Conservation (phyloP, 2,329 filamentous ascomycete species). For the Microsporum ferrugineum region DNA sequence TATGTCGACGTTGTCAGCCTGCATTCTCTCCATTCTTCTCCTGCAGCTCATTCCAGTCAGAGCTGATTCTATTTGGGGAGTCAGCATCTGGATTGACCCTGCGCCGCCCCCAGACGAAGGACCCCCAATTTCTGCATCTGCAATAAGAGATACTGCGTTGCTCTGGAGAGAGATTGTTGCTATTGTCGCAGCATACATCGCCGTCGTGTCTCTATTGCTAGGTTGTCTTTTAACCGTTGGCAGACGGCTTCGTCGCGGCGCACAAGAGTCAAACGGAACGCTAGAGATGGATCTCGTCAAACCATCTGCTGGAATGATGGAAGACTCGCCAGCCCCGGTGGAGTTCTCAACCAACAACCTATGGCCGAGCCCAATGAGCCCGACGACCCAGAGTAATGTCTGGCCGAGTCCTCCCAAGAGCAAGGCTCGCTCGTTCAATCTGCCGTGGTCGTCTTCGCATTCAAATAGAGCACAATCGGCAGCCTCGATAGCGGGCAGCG, state of each 20-base stretch:
- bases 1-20: not conserved
- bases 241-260: constrained; percentile 42
- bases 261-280: constrained; percentile 41
- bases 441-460: constrained; percentile 30
- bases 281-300: constrained; percentile 49
- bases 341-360: constrained; percentile 7
- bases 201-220: constrained; percentile 64
- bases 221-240: constrained; percentile 52
- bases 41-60: not conserved
- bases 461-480: constrained; percentile 27
- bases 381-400: constrained; percentile 13
- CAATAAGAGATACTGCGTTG: constrained; percentile 50
- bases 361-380: constrained; percentile 13
- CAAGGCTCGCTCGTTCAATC: constrained; percentile 22
- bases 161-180: constrained; percentile 74
- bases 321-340: constrained; percentile 23
- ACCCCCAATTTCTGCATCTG: constrained; percentile 47
- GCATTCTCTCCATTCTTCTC: not conserved
- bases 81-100: constrained; percentile 45
- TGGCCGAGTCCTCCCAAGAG: constrained; percentile 29
- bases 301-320: constrained; percentile 21
- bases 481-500: constrained; percentile 46
- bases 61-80: constrained; percentile 8
- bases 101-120: constrained; percentile 51
- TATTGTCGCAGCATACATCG: constrained; percentile 71